Base-by-base conservation (phyloP, 2,329 filamentous ascomycete genomes). In the Penicillium expansum region DNA sequence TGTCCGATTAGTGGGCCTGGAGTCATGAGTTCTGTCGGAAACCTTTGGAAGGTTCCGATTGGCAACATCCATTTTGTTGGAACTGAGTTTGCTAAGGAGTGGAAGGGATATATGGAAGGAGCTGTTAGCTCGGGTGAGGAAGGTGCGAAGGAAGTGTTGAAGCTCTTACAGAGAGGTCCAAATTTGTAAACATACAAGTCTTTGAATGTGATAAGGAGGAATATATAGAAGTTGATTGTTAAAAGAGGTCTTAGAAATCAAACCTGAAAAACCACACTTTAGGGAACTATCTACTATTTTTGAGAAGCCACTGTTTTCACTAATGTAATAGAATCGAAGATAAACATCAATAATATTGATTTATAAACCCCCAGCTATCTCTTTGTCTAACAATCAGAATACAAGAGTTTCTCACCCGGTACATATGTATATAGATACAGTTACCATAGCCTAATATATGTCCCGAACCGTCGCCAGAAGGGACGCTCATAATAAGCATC, bases 401-500 rank as follows among this genome's bases (percentile, higher is more conserved):
- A 35, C 4, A 35, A 4, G 2, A 35, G 3, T 35, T 35, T 35
- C 33, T n/a, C 33, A 35, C 33, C 16, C 33, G 14, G n/a, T n/a
- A n/a, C n/a, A n/a, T n/a, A n/a, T n/a, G 14, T 9, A 35, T 35
- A 35, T 35, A 35, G 16, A 7, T 8, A 35, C 14, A 35, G 33
- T 35, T 35, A 48, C 45, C 45, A 48, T 14, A 48, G 5, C 13
- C 33, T 14, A n/a, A 38, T 5, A 37, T 38, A 48, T 7, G 32
- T 37, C 8, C 45, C 32, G 7, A 67, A 57, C 18, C 65, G 56
- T 30, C 63, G 55, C 67, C 66, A 70, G 9, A 20, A 44, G 1
- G 62, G 55, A 47, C 57, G 48, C 13, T 16, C 39, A 56, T 67
- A 65, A 38, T 69, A 70, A 0, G 39, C n/a, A n/a, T n/a, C n/a